phyloP scores from a whole-genome alignment of 2,329 filamentous ascomycete genomes.

The Cryphonectria nitschkei region DNA sequence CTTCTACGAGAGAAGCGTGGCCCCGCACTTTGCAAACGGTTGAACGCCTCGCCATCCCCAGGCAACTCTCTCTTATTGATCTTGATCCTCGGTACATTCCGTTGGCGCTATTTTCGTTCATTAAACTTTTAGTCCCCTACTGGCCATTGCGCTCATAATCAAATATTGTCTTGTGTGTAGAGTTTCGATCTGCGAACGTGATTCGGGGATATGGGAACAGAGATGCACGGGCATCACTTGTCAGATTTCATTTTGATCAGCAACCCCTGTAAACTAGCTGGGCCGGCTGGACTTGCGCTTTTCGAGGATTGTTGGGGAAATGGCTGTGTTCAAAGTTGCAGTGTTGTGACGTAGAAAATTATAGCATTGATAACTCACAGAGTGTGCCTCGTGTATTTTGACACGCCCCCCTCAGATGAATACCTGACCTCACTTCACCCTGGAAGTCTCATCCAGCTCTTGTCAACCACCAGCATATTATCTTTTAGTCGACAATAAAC shows the following conservation, averaged over 20 bases:
- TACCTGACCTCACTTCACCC: background rate
- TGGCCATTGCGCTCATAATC: too few species aligned
- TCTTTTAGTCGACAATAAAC: background rate
- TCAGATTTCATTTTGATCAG: background rate
- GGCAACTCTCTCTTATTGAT: background rate
- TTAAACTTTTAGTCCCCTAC: background rate
- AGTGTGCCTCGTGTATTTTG: background rate
- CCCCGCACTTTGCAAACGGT: too few species aligned
- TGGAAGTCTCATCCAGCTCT: background rate
- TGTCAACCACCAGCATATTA: too few species aligned
- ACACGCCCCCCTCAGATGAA: background rate
- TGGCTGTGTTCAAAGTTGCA: background rate
- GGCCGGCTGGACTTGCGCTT: background rate
- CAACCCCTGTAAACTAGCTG: background rate
- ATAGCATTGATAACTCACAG: background rate
- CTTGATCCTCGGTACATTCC: background rate
- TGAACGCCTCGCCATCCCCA: too few species aligned
- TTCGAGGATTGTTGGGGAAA: background rate
- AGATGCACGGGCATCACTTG: background rate
- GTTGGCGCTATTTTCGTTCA: background rate
- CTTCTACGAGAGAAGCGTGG: background rate
- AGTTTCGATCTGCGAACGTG: background rate
- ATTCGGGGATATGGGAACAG: background rate
- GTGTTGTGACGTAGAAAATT: background rate
- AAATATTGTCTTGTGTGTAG: background rate